phyloP scores from a whole-genome alignment of 139 green algal genomes.

The Marvania coccoides region DNA sequence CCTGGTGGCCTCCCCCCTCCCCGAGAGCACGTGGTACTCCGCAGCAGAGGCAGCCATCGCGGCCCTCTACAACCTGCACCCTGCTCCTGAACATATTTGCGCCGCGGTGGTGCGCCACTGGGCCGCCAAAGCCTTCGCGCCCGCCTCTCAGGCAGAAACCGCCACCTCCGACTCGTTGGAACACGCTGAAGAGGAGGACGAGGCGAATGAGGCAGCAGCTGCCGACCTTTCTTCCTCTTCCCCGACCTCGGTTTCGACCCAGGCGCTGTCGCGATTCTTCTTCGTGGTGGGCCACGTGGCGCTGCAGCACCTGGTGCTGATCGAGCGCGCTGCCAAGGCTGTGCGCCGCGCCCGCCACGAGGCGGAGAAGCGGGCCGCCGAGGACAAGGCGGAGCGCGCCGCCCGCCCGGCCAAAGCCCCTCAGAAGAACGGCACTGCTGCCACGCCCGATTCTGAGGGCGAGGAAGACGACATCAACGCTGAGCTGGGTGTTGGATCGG shows the following conservation, averaged over 20 bases:
- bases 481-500: conserved; percentile 51
- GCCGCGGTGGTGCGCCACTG: conserved; percentile 38
- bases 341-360: conserved; percentile 41
- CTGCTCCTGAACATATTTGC: conserved; percentile 47
- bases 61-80: conserved; percentile 77
- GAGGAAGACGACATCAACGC: conserved; percentile 57
- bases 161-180: no score
- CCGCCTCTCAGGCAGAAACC: background rate
- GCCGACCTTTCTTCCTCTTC: background rate
- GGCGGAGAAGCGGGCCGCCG: conserved; percentile 37
- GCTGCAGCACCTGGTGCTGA: conserved; percentile 69
- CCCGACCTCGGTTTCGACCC: background rate
- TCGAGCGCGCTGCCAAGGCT: conserved; percentile 51
- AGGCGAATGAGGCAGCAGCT: background rate
- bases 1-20: conserved; percentile 36
- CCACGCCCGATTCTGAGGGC: background rate
- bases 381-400: conserved; percentile 17
- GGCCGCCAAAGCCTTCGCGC: conserved; percentile 19
- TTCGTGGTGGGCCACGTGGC: conserved; percentile 74
- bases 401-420: no score
- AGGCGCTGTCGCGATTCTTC: conserved; percentile 49
- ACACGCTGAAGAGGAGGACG: background rate
- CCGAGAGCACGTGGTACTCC: conserved; percentile 54
- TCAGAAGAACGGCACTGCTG: background rate
- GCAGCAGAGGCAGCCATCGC: conserved; percentile 62